Evolutionary conservation across 441 rosid genomes (phyloP), one percentile per base, ranked within the genome.

Genomic region (Rhodomyrtus psidioides): DNA sequence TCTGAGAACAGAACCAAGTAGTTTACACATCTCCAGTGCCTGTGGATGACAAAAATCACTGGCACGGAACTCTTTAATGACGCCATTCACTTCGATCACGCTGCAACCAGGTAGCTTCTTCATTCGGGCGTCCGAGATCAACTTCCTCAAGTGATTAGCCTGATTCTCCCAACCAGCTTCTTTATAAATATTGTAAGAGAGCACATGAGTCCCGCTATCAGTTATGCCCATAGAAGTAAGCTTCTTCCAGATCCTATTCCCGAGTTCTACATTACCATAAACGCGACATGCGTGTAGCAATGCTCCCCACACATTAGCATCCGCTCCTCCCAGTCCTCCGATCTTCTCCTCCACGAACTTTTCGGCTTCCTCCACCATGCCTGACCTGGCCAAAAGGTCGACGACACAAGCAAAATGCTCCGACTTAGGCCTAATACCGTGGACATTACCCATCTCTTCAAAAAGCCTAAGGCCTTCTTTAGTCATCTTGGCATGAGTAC

Each of bases 221-320:
- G 59, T 55, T 53, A 85, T 62, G 51, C 88, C 88, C 89, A 86
- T 88, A 39, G 88, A 74, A 46, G 83, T 84, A 17, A 90, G 88
- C 60, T 85, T 89, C 65, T 84, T 87, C 92, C 91, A 90, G 16
- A 89, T 85, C 76, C 92, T 89, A 88, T 90, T 87, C 46, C 90
- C 92, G 6, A 82, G 89, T 79, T 90, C 92, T 58, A 89, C 87
- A 82, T 90, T 89, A 15, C 88, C 89, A 83, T 90, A 70, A 60
- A 88, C n/a, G 79, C 92, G 88, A 82, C 92, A 90, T 3, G 92
- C 88, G 53, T 90, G 70, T 53, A 90, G 65, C 34, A 90, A 70
- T 7, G 91, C 91, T 54, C 91, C 92, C 92, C 92, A 90, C 59
- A 90, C 91, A 27, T 89, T 89, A 21, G 87, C 90, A 84, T 90